These are phyloP conservation scores for Globomyces pollinis-pini DNA, from an alignment of 192 early-diverging fungal species.

Conservation along the genomic window DNA sequence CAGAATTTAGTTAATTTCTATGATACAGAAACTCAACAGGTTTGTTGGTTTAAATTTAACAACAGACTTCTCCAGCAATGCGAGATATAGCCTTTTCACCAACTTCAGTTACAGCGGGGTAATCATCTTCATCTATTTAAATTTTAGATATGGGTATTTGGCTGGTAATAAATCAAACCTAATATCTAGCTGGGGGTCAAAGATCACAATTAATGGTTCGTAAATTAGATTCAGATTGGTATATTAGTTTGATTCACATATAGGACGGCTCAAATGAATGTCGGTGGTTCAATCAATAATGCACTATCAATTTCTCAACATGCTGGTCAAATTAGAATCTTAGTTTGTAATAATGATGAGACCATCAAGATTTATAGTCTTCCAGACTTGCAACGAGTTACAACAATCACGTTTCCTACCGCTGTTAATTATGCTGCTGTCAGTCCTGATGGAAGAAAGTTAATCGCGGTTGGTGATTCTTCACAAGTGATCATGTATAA, in stretches of 20 bases:
- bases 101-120: slow-evolving; percentile 65
- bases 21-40: slow-evolving; percentile 49
- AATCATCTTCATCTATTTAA: slow-evolving; percentile 10
- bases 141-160: slow-evolving; percentile 65
- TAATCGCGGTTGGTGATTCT: slow-evolving; percentile 89
- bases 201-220: slow-evolving; percentile 48
- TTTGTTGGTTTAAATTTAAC: slow-evolving; percentile 8
- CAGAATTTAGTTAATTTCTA: slow-evolving; percentile 58
- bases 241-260: not conserved
- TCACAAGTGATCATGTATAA: slow-evolving; percentile 80
- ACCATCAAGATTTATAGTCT: slow-evolving; percentile 84
- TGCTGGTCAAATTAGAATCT: slow-evolving; percentile 52
- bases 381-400: slow-evolving; percentile 66
- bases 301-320: slow-evolving; percentile 62
- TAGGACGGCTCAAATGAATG: slow-evolving; percentile 37
- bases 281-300: slow-evolving; percentile 83
- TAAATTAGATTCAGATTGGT: slow-evolving; percentile 8
- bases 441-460: slow-evolving; percentile 83
- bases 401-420: slow-evolving; percentile 73
- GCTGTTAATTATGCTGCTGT: slow-evolving; percentile 89
- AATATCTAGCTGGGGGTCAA: slow-evolving; percentile 93
- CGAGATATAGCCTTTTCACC: slow-evolving; percentile 73
- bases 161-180: no score
- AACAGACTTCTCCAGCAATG: slow-evolving; percentile 46
- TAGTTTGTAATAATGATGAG: slow-evolving; percentile 92